These are phyloP conservation scores for Kalanchoe fedtschenkoi DNA, from an alignment of 164 flowering plant species.

Conservation along the genomic window DNA sequence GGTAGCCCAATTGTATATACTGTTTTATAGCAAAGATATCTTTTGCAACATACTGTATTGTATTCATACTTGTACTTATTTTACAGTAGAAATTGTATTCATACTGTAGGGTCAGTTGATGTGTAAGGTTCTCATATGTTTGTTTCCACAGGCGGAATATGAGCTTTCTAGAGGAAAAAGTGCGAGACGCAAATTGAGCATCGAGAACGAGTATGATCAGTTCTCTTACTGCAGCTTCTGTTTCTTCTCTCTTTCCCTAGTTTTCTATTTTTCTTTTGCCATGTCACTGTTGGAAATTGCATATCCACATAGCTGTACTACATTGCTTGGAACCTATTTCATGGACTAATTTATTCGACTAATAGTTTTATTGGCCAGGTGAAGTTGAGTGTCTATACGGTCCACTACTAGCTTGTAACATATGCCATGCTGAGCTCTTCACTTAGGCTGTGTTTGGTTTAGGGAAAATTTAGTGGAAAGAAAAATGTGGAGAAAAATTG, in stretches of 20 bases:
- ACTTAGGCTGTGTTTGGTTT: too few species aligned
- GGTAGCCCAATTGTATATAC: neutral
- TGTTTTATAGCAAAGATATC: neutral
- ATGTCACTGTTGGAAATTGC: neutral
- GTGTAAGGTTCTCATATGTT: neutral
- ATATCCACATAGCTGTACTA: neutral
- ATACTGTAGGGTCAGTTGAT: too few species aligned
- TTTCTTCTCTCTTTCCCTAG: neutral
- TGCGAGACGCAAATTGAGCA: slow-evolving; percentile 44
- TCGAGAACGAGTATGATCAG: slow-evolving; percentile 66
- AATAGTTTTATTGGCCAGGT: too few species aligned
- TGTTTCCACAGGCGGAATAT: slow-evolving; percentile 48
- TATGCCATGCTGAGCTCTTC: neutral
- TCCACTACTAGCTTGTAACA: too few species aligned
- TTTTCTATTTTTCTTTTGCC: neutral
- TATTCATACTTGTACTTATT: neutral
- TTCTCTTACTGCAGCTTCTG: neutral
- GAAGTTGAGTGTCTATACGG: too few species aligned
- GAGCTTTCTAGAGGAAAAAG: slow-evolving; percentile 60
- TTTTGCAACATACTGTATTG: neutral
- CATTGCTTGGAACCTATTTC: neutral
- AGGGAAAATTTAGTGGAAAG: too few species aligned
- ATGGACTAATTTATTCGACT: neutral
- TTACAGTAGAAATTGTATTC: too few species aligned
- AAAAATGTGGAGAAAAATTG: too few species aligned